phyloP scores from a whole-genome alignment of 495 filamentous ascomycete genomes.

The Talaromyces borbonicus region DNA sequence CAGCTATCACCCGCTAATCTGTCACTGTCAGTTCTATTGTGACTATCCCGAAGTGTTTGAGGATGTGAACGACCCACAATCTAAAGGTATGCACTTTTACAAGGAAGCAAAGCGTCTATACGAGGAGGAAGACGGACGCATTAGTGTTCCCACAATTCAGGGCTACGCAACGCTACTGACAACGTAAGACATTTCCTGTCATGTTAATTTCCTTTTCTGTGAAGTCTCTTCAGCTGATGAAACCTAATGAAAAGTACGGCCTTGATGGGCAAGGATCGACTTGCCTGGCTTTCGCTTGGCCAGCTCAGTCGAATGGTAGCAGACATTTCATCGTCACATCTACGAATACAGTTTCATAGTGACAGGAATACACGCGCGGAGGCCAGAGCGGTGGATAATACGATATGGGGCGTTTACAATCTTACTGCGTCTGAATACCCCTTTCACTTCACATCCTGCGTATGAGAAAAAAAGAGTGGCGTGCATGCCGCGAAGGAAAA shows the following conservation, averaged over 20 bases:
- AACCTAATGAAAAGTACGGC: conserved; percentile 21
- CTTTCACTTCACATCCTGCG: conserved; percentile 18
- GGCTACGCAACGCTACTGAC: conserved; percentile 19
- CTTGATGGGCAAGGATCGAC: conserved; percentile 19
- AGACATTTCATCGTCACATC: conserved; percentile 13
- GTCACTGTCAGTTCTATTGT: conserved; percentile 20
- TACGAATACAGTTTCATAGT: conserved; percentile 4
- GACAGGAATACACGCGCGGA: conserved; percentile 7
- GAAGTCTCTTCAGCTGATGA: conserved; percentile 8
- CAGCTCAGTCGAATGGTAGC: conserved; percentile 24
- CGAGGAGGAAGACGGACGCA: conserved; percentile 16
- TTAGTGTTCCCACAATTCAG: conserved; percentile 27
- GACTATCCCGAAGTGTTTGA: conserved; percentile 16
- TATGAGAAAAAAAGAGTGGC: no score
- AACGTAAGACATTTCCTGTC: conserved; percentile 10
- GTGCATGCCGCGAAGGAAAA: background rate
- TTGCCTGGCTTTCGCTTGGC: conserved; percentile 27
- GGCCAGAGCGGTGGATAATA: conserved; percentile 14
- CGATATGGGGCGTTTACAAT: conserved; percentile 26
- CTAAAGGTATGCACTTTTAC: conserved; percentile 18
- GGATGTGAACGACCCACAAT: conserved; percentile 6
- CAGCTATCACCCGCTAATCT: no score
- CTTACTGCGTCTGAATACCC: conserved; percentile 18
- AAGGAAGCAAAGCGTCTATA: conserved; percentile 14
- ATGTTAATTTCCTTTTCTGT: background rate